These are phyloP conservation scores for Aphanocladium album DNA, from an alignment of 2,329 filamentous ascomycete species.

Conservation along the genomic window DNA sequence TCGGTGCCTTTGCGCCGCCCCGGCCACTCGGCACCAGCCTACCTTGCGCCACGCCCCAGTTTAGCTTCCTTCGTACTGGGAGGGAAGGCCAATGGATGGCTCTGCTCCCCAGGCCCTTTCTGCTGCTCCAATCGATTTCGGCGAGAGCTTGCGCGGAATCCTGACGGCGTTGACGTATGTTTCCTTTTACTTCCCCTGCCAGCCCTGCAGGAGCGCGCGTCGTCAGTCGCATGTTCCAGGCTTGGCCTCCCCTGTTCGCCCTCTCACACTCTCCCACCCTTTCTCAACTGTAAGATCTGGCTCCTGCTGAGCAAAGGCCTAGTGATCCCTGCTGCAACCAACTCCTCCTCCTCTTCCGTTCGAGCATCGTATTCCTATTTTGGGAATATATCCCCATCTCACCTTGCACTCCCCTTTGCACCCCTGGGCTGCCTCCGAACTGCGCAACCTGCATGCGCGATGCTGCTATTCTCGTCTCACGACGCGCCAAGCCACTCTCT, in stretches of 20 bases:
- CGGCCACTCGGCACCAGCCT: neutral
- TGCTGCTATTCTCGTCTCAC: constrained; percentile 8
- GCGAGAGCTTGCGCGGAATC: neutral
- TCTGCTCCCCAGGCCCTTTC: neutral
- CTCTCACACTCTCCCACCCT: neutral
- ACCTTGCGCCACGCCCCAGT: neutral
- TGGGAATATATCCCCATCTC: neutral
- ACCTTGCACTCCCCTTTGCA: neutral
- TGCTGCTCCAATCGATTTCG: neutral
- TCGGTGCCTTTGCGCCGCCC: neutral
- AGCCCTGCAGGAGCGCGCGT: neutral
- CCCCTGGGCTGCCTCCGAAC: neutral
- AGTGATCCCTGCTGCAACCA: too few relatives aligned
- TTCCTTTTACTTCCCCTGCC: neutral
- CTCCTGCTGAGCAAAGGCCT: neutral
- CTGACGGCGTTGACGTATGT: neutral
- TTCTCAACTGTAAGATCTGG: neutral
- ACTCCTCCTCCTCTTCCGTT: too few relatives aligned
- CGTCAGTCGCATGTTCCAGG: neutral
- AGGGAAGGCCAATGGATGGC: too few relatives aligned
- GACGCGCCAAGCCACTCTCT: neutral
- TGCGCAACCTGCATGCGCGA: neutral
- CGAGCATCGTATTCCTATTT: neutral
- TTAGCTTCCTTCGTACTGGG: neutral
- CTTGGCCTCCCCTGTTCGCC: neutral